A percentile compares a stretch with the other conserved stretches of the same genome.
Conservation (phyloP, 129 eudicot genomes). For the Artemisia annua region DNA sequence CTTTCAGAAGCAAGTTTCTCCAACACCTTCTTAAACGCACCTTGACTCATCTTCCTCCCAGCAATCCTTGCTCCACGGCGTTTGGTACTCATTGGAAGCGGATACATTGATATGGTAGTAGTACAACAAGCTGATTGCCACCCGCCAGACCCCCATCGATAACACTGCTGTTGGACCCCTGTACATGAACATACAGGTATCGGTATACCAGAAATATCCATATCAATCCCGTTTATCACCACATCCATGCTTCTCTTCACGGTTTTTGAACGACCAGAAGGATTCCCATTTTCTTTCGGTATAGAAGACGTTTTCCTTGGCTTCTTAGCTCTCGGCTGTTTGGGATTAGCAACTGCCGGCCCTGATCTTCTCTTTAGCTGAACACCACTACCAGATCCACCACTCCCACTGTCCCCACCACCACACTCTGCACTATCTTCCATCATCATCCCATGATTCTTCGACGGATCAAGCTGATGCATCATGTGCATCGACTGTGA, state of each 20-base stretch:
- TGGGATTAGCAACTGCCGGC: conserved; percentile 30
- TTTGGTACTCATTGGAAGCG: conserved; percentile 47
- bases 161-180: conserved; percentile 47
- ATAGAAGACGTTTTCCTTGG: conserved; percentile 49
- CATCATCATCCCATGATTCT: conserved; percentile 26
- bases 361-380: conserved; percentile 50
- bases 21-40: conserved; percentile 46
- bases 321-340: conserved; percentile 59
- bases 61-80: conserved; percentile 44
- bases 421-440: conserved; percentile 39
- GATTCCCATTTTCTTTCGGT: conserved; percentile 56
- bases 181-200: conserved; percentile 51
- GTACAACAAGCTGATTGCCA: conserved; percentile 64
- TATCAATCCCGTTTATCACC: conserved; percentile 73
- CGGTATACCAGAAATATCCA: conserved; percentile 50
- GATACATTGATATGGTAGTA: conserved; percentile 46
- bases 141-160: conserved; percentile 48
- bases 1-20: conserved; percentile 44
- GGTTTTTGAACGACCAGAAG: conserved; percentile 57
- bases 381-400: conserved; percentile 33
- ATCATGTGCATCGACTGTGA: conserved; percentile 59
- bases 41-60: conserved; percentile 58
- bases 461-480: conserved; percentile 47
- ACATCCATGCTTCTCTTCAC: conserved; percentile 56
- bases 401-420: conserved; percentile 23